Percentiles rank a stretch among this genome's conserved stretches.
Evolutionary conservation across 495 filamentous ascomycete species (phyloP).

Genomic region (Tuber borchii): DNA sequence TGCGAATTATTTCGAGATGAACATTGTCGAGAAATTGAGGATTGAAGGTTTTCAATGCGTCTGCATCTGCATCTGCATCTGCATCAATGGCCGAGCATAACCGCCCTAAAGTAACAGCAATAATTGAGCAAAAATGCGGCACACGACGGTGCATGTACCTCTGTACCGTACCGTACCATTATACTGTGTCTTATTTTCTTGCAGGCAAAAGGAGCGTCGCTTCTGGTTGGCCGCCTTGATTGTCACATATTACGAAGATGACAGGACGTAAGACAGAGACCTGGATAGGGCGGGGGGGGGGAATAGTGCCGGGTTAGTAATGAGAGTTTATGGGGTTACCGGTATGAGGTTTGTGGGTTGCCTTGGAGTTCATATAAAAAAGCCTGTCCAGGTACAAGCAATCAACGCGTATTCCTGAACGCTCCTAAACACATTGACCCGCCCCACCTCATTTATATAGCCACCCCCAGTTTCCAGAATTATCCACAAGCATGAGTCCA

Average conservation of each 20-base stretch:
- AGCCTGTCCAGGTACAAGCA: background rate
- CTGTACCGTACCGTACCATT: background rate
- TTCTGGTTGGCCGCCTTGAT: background rate
- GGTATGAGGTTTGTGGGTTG: background rate
- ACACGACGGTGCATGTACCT: background rate
- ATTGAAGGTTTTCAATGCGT: slow-evolving; percentile 1
- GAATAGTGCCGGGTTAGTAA: background rate
- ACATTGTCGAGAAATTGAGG: background rate
- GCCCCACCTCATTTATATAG: background rate
- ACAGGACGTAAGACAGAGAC: background rate
- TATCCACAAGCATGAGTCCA: slow-evolving; percentile 31
- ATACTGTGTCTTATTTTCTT: background rate
- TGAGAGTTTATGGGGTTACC: background rate
- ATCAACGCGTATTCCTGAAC: background rate
- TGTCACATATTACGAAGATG: background rate
- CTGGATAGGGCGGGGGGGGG: background rate
- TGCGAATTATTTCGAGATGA: background rate
- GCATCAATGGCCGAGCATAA: slow-evolving; percentile 4
- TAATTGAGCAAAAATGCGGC: background rate
- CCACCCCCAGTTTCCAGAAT: slow-evolving; percentile 10
- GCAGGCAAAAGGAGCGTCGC: background rate
- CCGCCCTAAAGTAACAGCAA: background rate
- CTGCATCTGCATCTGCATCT: background rate
- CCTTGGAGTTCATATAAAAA: background rate
- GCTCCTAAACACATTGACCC: background rate